Conservation (phyloP, 495 filamentous ascomycete genomes). For the Hypomontagnella submonticulosa region DNA sequence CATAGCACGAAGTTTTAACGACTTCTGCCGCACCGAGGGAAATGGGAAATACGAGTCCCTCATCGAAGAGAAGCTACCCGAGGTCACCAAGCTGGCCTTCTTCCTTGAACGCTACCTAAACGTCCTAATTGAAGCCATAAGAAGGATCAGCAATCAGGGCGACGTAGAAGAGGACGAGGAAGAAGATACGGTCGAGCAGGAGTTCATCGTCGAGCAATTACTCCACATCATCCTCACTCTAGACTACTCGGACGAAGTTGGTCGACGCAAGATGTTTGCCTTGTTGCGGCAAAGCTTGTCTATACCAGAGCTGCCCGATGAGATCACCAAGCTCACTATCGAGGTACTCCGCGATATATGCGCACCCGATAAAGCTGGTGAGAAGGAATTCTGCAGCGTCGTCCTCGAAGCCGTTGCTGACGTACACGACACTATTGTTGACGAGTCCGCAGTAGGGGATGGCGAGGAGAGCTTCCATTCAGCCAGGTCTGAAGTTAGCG, state of each 20-base stretch:
- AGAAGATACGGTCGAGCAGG: slow-evolving; percentile 83
- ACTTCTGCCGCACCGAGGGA: slow-evolving; percentile 80
- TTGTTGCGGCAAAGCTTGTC: slow-evolving; percentile 86
- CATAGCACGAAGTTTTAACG: slow-evolving; percentile 89
- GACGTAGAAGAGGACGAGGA: slow-evolving; percentile 71
- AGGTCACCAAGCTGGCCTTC: slow-evolving; percentile 88
- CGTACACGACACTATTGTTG: slow-evolving; percentile 89
- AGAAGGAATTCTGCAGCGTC: slow-evolving; percentile 92
- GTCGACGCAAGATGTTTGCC: slow-evolving; percentile 92
- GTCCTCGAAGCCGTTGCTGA: slow-evolving; percentile 94
- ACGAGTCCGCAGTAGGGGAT: slow-evolving; percentile 65
- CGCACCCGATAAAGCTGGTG: slow-evolving; percentile 78
- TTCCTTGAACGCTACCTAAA: slow-evolving; percentile 83
- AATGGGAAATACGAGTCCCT: slow-evolving; percentile 76
- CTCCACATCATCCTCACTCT: slow-evolving; percentile 90
- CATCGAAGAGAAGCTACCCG: slow-evolving; percentile 92
- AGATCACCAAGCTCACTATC: slow-evolving; percentile 87
- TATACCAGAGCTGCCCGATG: slow-evolving; percentile 87
- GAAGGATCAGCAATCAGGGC: slow-evolving; percentile 64
- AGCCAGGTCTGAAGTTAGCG: slow-evolving; percentile 83
- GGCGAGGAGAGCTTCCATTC: slow-evolving; percentile 91
- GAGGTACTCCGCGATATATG: slow-evolving; percentile 84
- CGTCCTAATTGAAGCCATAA: slow-evolving; percentile 75
- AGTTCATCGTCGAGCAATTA: slow-evolving; percentile 95
- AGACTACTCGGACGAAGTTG: slow-evolving; percentile 96